A percentile compares a stretch with the other conserved stretches of the same genome.
Evolutionary conservation across 2,329 filamentous ascomycete species (phyloP).

Genomic region (Xylariaceae sp.): DNA sequence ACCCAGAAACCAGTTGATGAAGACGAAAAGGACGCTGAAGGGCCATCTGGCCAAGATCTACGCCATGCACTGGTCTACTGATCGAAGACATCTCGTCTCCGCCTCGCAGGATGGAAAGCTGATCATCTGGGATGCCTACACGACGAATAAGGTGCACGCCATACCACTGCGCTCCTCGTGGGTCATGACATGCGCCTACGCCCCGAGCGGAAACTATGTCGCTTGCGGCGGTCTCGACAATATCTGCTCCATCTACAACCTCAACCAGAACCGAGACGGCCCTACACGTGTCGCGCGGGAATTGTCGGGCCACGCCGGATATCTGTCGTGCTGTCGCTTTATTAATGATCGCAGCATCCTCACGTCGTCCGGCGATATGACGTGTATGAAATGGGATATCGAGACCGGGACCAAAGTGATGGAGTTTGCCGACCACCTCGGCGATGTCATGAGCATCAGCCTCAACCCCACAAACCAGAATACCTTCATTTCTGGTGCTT

Average conservation of each 20-base stretch:
- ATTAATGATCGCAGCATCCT: constrained; percentile 98
- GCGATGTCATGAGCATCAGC: constrained; percentile 99
- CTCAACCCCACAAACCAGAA: constrained; percentile 99
- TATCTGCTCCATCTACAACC: constrained; percentile 99
- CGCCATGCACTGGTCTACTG: constrained; percentile 99
- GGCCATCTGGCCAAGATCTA: constrained; percentile 99
- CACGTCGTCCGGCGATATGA: constrained; percentile 98
- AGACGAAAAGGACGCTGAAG: constrained; percentile 93
- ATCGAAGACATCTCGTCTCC: constrained; percentile 93
- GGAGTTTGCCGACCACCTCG: constrained; percentile 96
- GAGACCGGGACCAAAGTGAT: constrained; percentile 96
- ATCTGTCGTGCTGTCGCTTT: constrained; percentile 97
- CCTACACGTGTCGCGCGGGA: constrained; percentile 94
- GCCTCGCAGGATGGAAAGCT: constrained; percentile 98
- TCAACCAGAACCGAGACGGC: constrained; percentile 91
- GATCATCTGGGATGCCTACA: constrained; percentile 99
- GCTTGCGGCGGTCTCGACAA: constrained; percentile 98
- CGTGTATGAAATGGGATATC: constrained; percentile 99
- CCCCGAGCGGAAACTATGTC: constrained; percentile 96
- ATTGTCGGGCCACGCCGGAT: constrained; percentile 93
- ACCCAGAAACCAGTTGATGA: constrained; percentile 90
- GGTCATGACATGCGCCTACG: constrained; percentile 99
- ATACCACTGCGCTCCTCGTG: constrained; percentile 96
- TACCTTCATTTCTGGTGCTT: constrained; percentile 98
- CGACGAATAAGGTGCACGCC: constrained; percentile 98